Evolutionary conservation across 768 basidiomycete species (phyloP).

Genomic region (Collybia sordida): DNA sequence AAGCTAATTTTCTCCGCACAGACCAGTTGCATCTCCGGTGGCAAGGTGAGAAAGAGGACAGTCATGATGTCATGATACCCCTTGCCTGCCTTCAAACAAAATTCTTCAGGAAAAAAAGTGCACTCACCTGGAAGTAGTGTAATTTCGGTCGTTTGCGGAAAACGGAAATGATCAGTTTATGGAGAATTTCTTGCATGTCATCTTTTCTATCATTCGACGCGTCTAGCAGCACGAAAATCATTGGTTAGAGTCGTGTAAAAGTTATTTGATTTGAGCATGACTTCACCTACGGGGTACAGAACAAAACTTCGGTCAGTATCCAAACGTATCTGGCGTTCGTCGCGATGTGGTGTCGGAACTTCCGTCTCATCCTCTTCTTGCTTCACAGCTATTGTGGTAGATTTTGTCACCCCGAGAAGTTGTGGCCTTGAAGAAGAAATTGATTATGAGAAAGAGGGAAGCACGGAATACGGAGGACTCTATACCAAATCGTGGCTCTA

Average conservation of each 20-base stretch:
- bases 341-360: slow-evolving; percentile 45
- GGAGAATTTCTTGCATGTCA: slow-evolving; percentile 60
- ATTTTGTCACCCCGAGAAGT: slow-evolving; percentile 13
- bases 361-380: slow-evolving; percentile 7
- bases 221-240: slow-evolving; percentile 4
- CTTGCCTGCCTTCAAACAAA: slow-evolving; percentile 31
- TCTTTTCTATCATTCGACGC: slow-evolving; percentile 39
- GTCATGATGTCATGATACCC: slow-evolving; percentile 94
- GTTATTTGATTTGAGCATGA: not conserved
- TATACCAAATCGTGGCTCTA: slow-evolving; percentile 43
- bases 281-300: slow-evolving; percentile 84
- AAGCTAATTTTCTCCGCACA: slow-evolving; percentile 75
- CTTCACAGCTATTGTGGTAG: not conserved
- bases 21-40: slow-evolving; percentile 51
- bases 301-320: slow-evolving; percentile 95
- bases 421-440: slow-evolving; percentile 8
- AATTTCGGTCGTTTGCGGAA: slow-evolving; percentile 73
- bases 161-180: slow-evolving; percentile 70
- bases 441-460: not conserved
- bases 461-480: not conserved
- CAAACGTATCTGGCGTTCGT: slow-evolving; percentile 84
- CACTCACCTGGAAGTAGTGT: slow-evolving; percentile 77
- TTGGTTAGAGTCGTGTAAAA: not conserved
- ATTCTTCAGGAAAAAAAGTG: not conserved
- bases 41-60: slow-evolving; percentile 76